Evolutionary conservation across 257 asterid genomes (phyloP).

Genomic region (Cruciata laevipes): DNA sequence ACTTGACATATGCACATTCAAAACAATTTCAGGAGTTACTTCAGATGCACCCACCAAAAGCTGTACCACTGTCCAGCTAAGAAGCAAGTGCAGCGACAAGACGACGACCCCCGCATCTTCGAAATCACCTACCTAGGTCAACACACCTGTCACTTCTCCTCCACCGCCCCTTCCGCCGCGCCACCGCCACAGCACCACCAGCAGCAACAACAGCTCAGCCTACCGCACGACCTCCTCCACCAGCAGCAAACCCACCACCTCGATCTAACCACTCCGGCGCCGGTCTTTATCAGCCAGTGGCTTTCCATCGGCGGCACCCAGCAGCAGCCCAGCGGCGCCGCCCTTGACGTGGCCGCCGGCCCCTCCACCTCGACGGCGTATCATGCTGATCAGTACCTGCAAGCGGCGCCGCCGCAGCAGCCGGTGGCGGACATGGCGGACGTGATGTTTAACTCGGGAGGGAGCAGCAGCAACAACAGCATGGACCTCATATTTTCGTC

Average conservation of each 20-base stretch:
- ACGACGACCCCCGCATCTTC: conserved; percentile 51
- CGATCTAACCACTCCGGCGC: conserved; percentile 11
- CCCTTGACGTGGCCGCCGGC: conserved; percentile 9
- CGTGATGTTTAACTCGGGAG: conserved; percentile 74
- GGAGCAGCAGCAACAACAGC: conserved; percentile 63
- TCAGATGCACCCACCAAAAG: conserved; percentile 78
- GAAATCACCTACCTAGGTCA: conserved; percentile 54
- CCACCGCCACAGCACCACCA: conserved; percentile 14
- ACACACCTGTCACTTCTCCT: conserved; percentile 66
- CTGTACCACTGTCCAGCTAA: conserved; percentile 65
- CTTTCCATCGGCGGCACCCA: conserved; percentile 54
- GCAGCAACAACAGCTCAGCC: neutral
- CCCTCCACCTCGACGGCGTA: conserved; percentile 29
- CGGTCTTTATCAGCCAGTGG: conserved; percentile 34
- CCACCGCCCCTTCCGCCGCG: conserved; percentile 59
- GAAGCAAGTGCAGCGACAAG: conserved; percentile 75
- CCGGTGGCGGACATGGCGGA: conserved; percentile 83
- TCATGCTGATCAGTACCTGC: no score
- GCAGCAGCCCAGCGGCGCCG: neutral
- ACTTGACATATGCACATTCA: no score
- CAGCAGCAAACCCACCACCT: neutral
- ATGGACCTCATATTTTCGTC: conserved; percentile 69
- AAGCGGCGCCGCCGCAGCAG: conserved; percentile 12
- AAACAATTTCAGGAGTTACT: conserved; percentile 64
- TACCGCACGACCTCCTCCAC: neutral